phyloP scores from a whole-genome alignment of 129 eudicot species.

The Flaveria trinervia region DNA sequence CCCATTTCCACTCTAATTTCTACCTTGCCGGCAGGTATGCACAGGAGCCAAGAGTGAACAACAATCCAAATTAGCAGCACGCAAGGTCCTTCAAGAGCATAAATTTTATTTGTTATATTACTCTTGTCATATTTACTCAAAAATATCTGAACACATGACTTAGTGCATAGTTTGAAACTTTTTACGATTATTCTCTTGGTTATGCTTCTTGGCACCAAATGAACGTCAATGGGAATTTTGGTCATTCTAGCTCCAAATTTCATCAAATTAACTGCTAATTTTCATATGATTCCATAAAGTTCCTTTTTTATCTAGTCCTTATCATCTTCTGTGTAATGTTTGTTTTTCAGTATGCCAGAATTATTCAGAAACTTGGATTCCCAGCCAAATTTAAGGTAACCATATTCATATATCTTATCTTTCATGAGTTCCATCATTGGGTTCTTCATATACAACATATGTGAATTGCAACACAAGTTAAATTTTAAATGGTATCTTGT shows the following conservation, averaged over 20 bases:
- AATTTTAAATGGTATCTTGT: not conserved
- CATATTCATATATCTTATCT: not conserved
- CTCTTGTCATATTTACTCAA: not conserved
- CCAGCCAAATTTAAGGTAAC: slow-evolving; percentile 77
- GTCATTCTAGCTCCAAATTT: slow-evolving; percentile 5
- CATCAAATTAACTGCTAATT: not conserved
- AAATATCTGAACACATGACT: not conserved
- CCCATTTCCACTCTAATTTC: not conserved
- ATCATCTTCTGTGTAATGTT: not conserved
- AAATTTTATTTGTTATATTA: not conserved
- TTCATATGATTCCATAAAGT: not conserved
- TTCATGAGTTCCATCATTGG: not conserved
- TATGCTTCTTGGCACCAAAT: not conserved
- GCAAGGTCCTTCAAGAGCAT: slow-evolving; percentile 57
- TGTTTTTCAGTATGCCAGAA: slow-evolving; percentile 66
- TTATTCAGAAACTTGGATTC: slow-evolving; percentile 86
- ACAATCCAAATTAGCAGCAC: slow-evolving; percentile 81
- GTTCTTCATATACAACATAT: not conserved
- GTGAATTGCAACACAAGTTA: not conserved
- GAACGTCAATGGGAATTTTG: not conserved
- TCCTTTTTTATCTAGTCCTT: not conserved
- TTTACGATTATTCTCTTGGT: not conserved
- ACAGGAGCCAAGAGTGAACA: slow-evolving; percentile 98
- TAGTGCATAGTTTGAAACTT: not conserved
- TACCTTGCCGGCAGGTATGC: slow-evolving; percentile 56